Evolutionary conservation across 2,329 filamentous ascomycete species (phyloP), one percentile per base, ranked within the genome.

Genomic region (Monilinia fructicola): DNA sequence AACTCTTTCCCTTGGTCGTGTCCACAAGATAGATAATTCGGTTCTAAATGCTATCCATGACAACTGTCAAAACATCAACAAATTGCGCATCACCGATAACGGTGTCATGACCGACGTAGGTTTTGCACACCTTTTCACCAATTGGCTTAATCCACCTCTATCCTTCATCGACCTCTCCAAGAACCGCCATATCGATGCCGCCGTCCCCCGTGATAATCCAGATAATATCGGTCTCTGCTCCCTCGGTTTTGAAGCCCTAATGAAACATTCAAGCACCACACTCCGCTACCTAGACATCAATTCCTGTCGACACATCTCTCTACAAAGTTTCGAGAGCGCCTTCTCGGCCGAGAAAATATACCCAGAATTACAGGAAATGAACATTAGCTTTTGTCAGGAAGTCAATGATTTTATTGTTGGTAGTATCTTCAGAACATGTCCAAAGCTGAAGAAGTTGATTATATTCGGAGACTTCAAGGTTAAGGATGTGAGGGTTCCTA

Each of bases 11-110:
- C 80, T 97, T 18, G 87, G 89, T 73, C 82, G 86, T 31, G 91
- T 93, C 68, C 77, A 83, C 1, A 80, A 87, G 26, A 82, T 86
- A 2, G 86, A 93, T 71, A 89, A 95, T 75, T 80, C 81, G 4
- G 81, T 96, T 1, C 83, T 97, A 1, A 82, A 86, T 56, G 82
- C 85, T 0, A 89, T 97, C 67, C 90, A 92, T 76, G 78, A 84
- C 7, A 82, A 87, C 50, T 97, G 93, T 77, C 82, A 78, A 9
- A 79, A 81, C 1, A 82, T 98, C 21, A 78, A 76, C 64, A 97
- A 97, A 76, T 83, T 98, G 23, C 90, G 93, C 61, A 86, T 98
- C 72, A 90, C 88, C 0, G 88, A 92, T 70, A 96, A 92, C 76
- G 85, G 90, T 72, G 78, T 81, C 14, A 89, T 90, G 78, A 93